These are phyloP conservation scores for Wickerhamomyces chaumierensis DNA, from an alignment of 805 yeast species.

Conservation along the genomic window DNA sequence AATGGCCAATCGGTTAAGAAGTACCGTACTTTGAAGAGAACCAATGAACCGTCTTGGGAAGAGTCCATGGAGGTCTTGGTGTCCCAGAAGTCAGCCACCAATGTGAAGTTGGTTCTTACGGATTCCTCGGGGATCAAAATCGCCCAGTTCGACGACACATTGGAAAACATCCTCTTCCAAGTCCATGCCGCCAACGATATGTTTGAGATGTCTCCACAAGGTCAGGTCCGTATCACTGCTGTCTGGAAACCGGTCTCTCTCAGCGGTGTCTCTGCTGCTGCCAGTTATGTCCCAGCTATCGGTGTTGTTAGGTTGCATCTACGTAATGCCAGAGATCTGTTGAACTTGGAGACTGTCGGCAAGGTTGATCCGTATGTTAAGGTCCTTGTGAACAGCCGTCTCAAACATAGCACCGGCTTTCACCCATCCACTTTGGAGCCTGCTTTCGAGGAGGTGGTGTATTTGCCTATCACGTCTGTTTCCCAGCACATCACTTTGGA, in stretches of 20 bases:
- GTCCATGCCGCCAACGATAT: conserved; percentile 34
- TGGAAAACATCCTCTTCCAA: conserved; percentile 30
- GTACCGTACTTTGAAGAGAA: conserved; percentile 51
- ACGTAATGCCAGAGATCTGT: conserved; percentile 38
- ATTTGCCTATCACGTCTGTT: conserved; percentile 48
- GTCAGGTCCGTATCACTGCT: conserved; percentile 43
- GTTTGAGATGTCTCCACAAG: conserved; percentile 40
- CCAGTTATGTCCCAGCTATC: conserved; percentile 43
- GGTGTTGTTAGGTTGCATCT: conserved; percentile 57
- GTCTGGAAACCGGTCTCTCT: conserved; percentile 63
- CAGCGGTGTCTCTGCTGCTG: conserved; percentile 34
- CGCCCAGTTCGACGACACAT: conserved; percentile 41
- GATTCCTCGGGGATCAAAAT: conserved; percentile 41
- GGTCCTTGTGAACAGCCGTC: conserved; percentile 45
- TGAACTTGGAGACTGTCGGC: conserved; percentile 56
- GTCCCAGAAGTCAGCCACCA: conserved; percentile 46
- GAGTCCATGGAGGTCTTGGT: conserved; percentile 51
- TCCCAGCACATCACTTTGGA: conserved; percentile 48
- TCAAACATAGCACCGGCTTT: conserved; percentile 42
- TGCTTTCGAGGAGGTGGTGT: conserved; percentile 44
- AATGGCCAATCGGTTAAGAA: conserved; percentile 43
- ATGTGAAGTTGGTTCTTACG: conserved; percentile 43
- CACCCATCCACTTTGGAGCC: conserved; percentile 47
- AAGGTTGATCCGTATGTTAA: conserved; percentile 67
- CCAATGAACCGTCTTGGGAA: conserved; percentile 68